Evolutionary conservation across 23 red algal species (phyloP), one percentile per base, ranked within the genome.

Genomic region (Gracilaria caudata): DNA sequence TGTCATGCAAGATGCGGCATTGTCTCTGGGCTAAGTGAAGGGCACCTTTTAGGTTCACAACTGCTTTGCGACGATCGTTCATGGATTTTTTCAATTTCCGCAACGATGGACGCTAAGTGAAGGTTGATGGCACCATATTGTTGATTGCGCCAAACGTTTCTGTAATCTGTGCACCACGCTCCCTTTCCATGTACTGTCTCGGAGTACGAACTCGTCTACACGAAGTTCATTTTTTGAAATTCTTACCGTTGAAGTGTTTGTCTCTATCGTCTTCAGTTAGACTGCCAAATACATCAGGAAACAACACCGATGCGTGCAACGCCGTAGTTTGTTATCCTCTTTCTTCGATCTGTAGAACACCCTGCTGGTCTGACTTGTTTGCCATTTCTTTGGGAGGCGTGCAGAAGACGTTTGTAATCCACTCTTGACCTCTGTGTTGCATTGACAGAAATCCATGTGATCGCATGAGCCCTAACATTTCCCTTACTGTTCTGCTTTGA

Each of bases 381-480:
- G 4, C 19, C 68, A 73, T 73, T 4, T 10, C 4, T 38, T 9
- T 73, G 5, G 68, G 68, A 4, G 68, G 68, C 33, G 68, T 38
- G 34, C 9, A 43, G 33, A 73, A 36, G 3, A 73, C 23, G 26
- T 73, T 36, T 6, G 68, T 73, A 4, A 73, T 7, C 40, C 68
- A 43, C 40, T 73, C 68, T 43, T 4, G 6, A n/a, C 68, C 68
- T n/a, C 68, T 29, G 35, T 73, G 68, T 29, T 4, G 4, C 57
- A 3, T 53, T 47, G 71, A 47, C 2, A 76, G 37, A 51, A 76
- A 76, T 1, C 36, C 3, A 16, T 76, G 44, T 3, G 0, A 0
- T 11, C 71, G 71, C 71, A 76, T 76, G 3, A 76, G 71, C 7
- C 46, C 24, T 2, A 76, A 33, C 37, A 76, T 76, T 8, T 44